phyloP scores from a whole-genome alignment of 768 basidiomycete species.

The Sistotremastrum suecicum region DNA sequence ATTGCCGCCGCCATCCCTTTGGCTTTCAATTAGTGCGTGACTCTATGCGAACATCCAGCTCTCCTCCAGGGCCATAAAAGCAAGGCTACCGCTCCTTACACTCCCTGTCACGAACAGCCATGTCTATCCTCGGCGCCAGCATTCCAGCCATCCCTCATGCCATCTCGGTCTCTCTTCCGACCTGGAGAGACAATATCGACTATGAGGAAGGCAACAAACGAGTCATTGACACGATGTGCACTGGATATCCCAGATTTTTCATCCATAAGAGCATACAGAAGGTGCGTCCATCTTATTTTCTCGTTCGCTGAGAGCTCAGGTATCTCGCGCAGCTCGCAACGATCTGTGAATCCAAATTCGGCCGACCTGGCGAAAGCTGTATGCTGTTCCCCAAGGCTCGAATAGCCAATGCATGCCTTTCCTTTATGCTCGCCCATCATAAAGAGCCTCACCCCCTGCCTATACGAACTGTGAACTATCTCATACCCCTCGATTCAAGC shows the following conservation, averaged over 20 bases:
- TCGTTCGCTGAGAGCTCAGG: background rate
- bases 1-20: too few relatives aligned
- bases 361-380: constrained; percentile 51
- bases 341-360: constrained; percentile 71
- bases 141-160: constrained; percentile 68
- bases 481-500: constrained; percentile 49
- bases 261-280: constrained; percentile 76
- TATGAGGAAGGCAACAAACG: constrained; percentile 85
- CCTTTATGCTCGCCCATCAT: constrained; percentile 49
- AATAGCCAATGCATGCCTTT: constrained; percentile 61
- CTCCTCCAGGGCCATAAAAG: too few relatives aligned
- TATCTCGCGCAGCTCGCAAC: constrained; percentile 45
- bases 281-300: constrained; percentile 29
- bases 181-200: constrained; percentile 80
- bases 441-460: constrained; percentile 27
- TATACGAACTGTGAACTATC: constrained; percentile 51
- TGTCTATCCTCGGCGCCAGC: too few relatives aligned
- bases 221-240: constrained; percentile 65
- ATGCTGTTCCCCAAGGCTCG: constrained; percentile 65
- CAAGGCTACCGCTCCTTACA: too few relatives aligned
- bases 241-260: constrained; percentile 92
- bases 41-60: too few relatives aligned
- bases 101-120: too few relatives aligned
- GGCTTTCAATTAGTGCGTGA: too few relatives aligned
- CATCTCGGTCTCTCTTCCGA: constrained; percentile 89